Conservation (phyloP, 352 stramenopile species). For the Phytophthora lateralis region DNA sequence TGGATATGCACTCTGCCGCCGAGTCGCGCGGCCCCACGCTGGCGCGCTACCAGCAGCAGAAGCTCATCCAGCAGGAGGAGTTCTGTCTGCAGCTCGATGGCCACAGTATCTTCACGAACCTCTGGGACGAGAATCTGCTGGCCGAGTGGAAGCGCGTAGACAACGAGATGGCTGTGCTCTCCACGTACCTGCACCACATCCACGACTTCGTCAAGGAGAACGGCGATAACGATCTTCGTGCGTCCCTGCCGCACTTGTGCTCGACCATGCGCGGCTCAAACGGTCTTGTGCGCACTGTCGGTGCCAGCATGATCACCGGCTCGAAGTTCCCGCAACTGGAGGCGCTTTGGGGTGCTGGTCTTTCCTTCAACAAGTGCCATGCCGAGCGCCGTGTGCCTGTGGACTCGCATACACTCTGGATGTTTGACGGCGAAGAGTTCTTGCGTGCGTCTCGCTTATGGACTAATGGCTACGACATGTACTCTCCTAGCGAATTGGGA, state of each 20-base stretch:
- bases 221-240: conserved; percentile 69
- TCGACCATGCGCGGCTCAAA: conserved; percentile 74
- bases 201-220: conserved; percentile 84
- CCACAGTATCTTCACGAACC: conserved; percentile 88
- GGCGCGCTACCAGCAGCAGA: conserved; percentile 82
- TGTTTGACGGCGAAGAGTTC: conserved; percentile 81
- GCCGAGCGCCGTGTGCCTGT: conserved; percentile 74
- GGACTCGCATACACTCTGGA: conserved; percentile 82
- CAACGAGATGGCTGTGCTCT: conserved; percentile 87
- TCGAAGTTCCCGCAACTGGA: conserved; percentile 78
- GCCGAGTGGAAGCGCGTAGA: conserved; percentile 72
- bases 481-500: conserved; percentile 60
- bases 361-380: conserved; percentile 89
- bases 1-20: conserved; percentile 67
- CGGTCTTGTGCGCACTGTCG: conserved; percentile 70
- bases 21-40: conserved; percentile 81
- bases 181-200: conserved; percentile 84
- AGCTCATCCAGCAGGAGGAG: conserved; percentile 74
- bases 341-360: conserved; percentile 75
- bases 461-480: conserved; percentile 76
- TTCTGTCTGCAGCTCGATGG: conserved; percentile 88
- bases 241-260: conserved; percentile 74
- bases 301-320: conserved; percentile 79
- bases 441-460: conserved; percentile 63
- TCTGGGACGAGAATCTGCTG: conserved; percentile 79